Evolutionary conservation across 2,329 filamentous ascomycete species (phyloP), one percentile per base, ranked within the genome.

Genomic region (Xylaria sp.): DNA sequence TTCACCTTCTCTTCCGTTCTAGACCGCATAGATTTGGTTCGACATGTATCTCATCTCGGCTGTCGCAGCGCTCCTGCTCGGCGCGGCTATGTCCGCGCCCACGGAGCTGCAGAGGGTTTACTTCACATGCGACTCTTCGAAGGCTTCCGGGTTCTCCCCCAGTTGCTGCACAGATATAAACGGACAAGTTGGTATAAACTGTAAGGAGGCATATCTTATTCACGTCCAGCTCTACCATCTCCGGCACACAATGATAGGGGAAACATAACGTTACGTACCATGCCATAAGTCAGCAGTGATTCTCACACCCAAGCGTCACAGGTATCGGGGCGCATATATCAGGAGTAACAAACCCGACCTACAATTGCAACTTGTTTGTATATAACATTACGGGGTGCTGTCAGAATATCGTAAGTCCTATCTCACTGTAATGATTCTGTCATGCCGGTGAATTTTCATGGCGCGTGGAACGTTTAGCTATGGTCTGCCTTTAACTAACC

Each of bases 371-470:
- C 42, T 56, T 71, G 10, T 73, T 56, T 50, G 73, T 75, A 3
- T 73, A 75, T 53, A 75, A 75, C 53, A 73, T 73, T 66, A 73
- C 73, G 25, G 73, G 72, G 49, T 75, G 73, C 65, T 75, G 73
- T 25, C 73, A 75, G 42, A 67, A 65, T 6, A 74, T 68, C 13
- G 73, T 75, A 49, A 68, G 72, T 72, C 1, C 1, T 3, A 13
- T 27, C 20, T 6, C 17, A 2, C 39, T 38, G 7, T 33, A 2
- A 17, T 20, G 1, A 38, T 22, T 31, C 22, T 13, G 17, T 33
- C 22, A 7, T 15, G 2, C 39, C 17, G 17, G 20, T 17, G 13
- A 2, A 20, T 27, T 2, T 9, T 15, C 13, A 39, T 9, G 22
- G 6, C 1, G 31, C 13, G 3, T 20, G 7, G 5, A 25, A 42